Evolutionary conservation across 2,329 filamentous ascomycete genomes (phyloP), one percentile per base, ranked within the genome.

Genomic region (Pseudogymnoascus sp.): DNA sequence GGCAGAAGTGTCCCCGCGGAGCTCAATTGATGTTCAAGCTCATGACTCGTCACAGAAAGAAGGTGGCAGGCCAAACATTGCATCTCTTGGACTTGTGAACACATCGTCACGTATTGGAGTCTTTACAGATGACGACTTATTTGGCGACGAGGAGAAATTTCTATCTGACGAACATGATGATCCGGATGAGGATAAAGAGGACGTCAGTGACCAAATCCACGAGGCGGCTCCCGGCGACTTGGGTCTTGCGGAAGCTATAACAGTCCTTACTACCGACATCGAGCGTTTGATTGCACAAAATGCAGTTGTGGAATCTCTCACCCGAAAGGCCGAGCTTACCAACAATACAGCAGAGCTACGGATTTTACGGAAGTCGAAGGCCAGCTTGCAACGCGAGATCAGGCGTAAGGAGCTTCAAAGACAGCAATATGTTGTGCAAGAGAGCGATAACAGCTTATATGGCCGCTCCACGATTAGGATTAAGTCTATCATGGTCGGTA

Each of bases 381-480:
- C 92, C 34, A 99, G 95, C 75, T 78, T 99, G 63, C 90, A 96
- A 71, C 84, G 95, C 68, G 95, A 99, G 75, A 92, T 97, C 62
- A 85, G 91, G 63, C 87, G 93, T 36, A 99, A 97, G 73, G 93
- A 97, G 75, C 84, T 99, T 71, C 95, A 99, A 74, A 85, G 93
- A 61, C 95, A 96, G 75, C 96, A 99, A 73, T 99, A 99, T 70
- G 91, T 96, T 53, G 87, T 97, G 6, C 95, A 99, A 75, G 95
- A 99, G 76, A 97, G 92, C 72, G 96, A 99, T 74, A 99, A 96
- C 75, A 96, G 92, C 74, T 80, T 99, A 23, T 97, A 96, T 71
- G 95, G 95, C 2, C 89, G 93, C 16, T 93, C 95, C 2, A 91
- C 87, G 0, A 86, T 97, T 69, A 89, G 85, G 69, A 97, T 99